These are phyloP conservation scores for Wickerhamiella domercqiae DNA, from an alignment of 805 yeast species.

Conservation along the genomic window DNA sequence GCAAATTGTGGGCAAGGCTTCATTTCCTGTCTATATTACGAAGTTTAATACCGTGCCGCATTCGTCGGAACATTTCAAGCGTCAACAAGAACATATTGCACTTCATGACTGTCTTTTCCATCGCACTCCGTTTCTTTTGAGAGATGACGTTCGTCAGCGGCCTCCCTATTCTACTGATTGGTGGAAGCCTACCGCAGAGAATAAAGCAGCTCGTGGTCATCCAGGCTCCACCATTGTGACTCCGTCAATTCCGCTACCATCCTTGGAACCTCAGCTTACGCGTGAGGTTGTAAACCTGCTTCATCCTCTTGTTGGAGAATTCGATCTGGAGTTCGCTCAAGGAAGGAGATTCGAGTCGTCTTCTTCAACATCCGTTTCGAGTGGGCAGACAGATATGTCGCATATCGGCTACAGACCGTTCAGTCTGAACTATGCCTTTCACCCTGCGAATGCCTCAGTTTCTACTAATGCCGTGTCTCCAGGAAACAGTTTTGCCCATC, in stretches of 20 bases:
- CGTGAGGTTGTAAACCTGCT: slow-evolving; percentile 32
- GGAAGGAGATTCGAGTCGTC: no score
- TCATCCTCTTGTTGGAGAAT: slow-evolving; percentile 14
- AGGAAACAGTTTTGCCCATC: not conserved
- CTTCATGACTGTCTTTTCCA: slow-evolving; percentile 74
- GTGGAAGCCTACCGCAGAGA: not conserved
- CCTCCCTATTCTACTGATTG: slow-evolving; percentile 6
- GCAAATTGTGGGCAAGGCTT: slow-evolving; percentile 21
- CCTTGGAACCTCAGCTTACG: slow-evolving; percentile 44
- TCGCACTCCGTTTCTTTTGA: slow-evolving; percentile 57
- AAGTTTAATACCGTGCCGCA: slow-evolving; percentile 42
- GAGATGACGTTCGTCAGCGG: slow-evolving; percentile 32
- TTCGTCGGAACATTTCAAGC: slow-evolving; percentile 30
- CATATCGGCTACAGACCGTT: not conserved
- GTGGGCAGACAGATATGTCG: no score
- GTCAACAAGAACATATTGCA: slow-evolving; percentile 52
- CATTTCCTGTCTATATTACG: slow-evolving; percentile 45
- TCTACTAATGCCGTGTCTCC: not conserved
- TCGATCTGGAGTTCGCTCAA: slow-evolving; percentile 10
- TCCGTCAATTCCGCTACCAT: slow-evolving; percentile 51
- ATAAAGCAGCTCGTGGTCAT: not conserved
- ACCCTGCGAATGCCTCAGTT: not conserved
- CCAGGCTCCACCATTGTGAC: slow-evolving; percentile 9
- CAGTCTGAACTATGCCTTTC: no score
- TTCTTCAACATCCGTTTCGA: not conserved